A percentile compares a stretch with the other conserved stretches of the same genome.
These are phyloP conservation scores for Papiliotrema flavescens DNA, from an alignment of 1,284 basidiomycete species.

Conservation along the genomic window DNA sequence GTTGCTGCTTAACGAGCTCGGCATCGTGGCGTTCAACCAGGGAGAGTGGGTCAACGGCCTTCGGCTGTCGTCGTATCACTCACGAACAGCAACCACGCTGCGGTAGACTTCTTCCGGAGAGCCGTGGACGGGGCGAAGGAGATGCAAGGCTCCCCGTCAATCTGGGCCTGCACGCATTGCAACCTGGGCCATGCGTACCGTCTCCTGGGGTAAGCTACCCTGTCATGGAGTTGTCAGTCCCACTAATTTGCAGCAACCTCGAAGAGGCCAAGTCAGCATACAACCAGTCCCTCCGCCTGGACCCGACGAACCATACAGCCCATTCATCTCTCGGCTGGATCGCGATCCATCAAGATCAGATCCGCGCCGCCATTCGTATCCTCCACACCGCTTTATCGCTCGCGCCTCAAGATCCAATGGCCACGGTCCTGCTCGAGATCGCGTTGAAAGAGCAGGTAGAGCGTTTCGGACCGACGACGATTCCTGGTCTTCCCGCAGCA, in stretches of 20 bases:
- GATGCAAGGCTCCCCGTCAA: slow-evolving; percentile 74
- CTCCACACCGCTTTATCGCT: slow-evolving; percentile 88
- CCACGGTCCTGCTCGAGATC: slow-evolving; percentile 78
- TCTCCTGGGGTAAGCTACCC: slow-evolving; percentile 62
- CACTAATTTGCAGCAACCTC: slow-evolving; percentile 56
- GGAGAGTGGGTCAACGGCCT: slow-evolving; percentile 61
- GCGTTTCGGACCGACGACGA: slow-evolving; percentile 32
- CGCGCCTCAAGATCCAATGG: slow-evolving; percentile 78
- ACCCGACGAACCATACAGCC: slow-evolving; percentile 71
- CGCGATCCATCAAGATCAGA: slow-evolving; percentile 65
- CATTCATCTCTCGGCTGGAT: slow-evolving; percentile 81
- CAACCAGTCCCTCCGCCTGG: slow-evolving; percentile 70
- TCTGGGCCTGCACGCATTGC: slow-evolving; percentile 83
- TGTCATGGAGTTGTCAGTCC: no score
- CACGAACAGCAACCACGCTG: slow-evolving; percentile 55
- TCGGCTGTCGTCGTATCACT: slow-evolving; percentile 5
- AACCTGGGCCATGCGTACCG: slow-evolving; percentile 85
- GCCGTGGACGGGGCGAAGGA: slow-evolving; percentile 71
- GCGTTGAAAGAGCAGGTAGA: slow-evolving; percentile 59
- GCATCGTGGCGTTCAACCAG: slow-evolving; percentile 84
- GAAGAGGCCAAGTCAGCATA: slow-evolving; percentile 69
- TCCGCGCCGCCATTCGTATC: slow-evolving; percentile 73
- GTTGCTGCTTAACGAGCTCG: slow-evolving; percentile 84
- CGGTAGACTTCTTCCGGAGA: slow-evolving; percentile 65
- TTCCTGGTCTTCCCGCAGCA: slow-evolving; percentile 37